Evolutionary conservation across 2,329 filamentous ascomycete genomes (phyloP).

Genomic region (Penicillium sp.): DNA sequence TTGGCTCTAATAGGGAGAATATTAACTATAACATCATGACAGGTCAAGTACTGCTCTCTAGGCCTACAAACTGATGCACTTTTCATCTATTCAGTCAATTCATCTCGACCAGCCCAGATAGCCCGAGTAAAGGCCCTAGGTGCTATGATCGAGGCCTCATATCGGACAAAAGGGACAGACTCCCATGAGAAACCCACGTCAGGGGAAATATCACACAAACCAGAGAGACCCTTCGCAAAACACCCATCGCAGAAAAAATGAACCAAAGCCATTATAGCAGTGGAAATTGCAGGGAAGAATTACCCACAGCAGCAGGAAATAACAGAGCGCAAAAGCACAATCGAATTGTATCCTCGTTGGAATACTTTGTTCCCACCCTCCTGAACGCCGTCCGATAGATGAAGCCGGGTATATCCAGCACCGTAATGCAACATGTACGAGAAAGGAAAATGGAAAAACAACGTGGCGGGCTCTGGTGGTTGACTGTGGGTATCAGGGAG

Average conservation of each 20-base stretch:
- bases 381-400: constrained; percentile 39
- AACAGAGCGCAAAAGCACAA: constrained; percentile 13
- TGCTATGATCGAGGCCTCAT: neutral
- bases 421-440: constrained; percentile 45
- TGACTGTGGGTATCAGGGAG: neutral
- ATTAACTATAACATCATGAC: too few species aligned
- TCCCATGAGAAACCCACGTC: neutral
- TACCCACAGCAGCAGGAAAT: constrained; percentile 4
- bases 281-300: constrained; percentile 12
- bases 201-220: neutral
- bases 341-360: constrained; percentile 17
- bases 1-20: neutral
- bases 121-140: neutral
- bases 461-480: neutral
- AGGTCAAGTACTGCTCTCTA: neutral
- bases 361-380: constrained; percentile 24
- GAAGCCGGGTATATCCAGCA: constrained; percentile 48
- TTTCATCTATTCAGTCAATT: neutral
- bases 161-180: neutral
- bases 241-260: constrained; percentile 8
- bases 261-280: constrained; percentile 19
- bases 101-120: neutral
- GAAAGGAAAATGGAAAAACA: constrained; percentile 20
- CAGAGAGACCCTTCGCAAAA: neutral
- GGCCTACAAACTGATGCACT: neutral